Evolutionary conservation across 345 rosid genomes (phyloP), one percentile per base, ranked within the genome.

Genomic region (Populus alba): DNA sequence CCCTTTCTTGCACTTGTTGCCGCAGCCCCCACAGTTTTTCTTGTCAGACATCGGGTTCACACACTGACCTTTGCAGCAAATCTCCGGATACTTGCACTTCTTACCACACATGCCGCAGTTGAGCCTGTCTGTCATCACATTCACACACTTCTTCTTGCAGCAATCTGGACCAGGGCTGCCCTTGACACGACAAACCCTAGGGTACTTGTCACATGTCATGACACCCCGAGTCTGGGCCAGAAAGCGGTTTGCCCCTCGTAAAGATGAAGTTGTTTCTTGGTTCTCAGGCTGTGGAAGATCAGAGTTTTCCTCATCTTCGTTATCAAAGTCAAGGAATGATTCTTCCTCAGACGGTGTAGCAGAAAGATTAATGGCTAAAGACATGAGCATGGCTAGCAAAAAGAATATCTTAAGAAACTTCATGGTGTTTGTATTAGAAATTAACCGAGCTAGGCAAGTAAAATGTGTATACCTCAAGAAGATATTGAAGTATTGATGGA

Each of bases 61-160:
- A 78, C 95, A 91, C 68, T 72, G n/a, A 37, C 91, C 93, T 12
- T 74, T 80, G 84, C 95, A 89, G 73, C 95, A 90, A 68, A 81
- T 71, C 83, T 88, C 89, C 0, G 86, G 77, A 80, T 78, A 88
- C 68, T 73, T 85, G 35, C 95, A 91, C 31, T 86, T 85, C 71
- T 73, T 83, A 3, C 95, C 95, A 38, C 95, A 91, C 75, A 4
- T 78, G 15, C 92, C 90, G 39, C 95, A 91, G 43, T 87, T 89
- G 12, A 80, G 8, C 49, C 70, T 66, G 78, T 89, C 88, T n/a
- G 76, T 85, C 43, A 22, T 18, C 29, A 87, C 71, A 38, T 88
- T 82, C 31, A 91, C 94, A 51, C 94, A 91, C 65, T 38, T 87
- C 74, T 85, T 89, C 81, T 86, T 84, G 83, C 94, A 91, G 77